Conservation (phyloP, 2,329 filamentous ascomycete species). For the Botryotinia narcissicola region DNA sequence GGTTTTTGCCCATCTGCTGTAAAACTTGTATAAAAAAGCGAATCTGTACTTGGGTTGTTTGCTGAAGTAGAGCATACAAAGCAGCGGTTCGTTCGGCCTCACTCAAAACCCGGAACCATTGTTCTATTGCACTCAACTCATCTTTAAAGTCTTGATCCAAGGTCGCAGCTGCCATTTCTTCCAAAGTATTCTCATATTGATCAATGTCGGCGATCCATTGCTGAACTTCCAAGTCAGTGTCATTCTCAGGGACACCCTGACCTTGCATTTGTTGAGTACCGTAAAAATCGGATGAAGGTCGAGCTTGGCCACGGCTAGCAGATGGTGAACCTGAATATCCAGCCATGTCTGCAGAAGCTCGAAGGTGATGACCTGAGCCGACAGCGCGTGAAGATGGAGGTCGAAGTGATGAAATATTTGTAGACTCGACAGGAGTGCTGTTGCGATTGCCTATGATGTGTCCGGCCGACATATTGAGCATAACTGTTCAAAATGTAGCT, state of each 20-base stretch:
- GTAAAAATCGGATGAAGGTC: slow-evolving; percentile 93
- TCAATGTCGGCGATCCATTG: slow-evolving; percentile 99
- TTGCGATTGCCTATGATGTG: slow-evolving; percentile 74
- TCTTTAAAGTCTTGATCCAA: slow-evolving; percentile 99
- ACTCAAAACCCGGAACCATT: slow-evolving; percentile 97
- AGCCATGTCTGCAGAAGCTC: slow-evolving; percentile 94
- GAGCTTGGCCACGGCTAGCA: slow-evolving; percentile 66
- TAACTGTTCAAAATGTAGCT: slow-evolving; percentile 12
- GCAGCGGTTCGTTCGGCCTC: slow-evolving; percentile 96
- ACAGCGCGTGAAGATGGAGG: slow-evolving; percentile 77
- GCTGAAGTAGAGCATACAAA: slow-evolving; percentile 90
- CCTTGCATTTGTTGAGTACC: slow-evolving; percentile 67
- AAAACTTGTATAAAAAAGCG: slow-evolving; percentile 98
- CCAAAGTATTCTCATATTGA: slow-evolving; percentile 96
- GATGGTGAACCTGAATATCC: slow-evolving; percentile 68
- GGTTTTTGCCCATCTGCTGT: slow-evolving; percentile 98
- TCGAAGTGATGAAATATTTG: slow-evolving; percentile 76
- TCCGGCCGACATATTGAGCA: slow-evolving; percentile 57
- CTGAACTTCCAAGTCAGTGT: slow-evolving; percentile 90
- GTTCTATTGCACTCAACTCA: slow-evolving; percentile 96
- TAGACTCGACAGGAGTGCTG: slow-evolving; percentile 85
- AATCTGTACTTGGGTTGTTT: slow-evolving; percentile 98
- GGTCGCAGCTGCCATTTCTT: slow-evolving; percentile 99
- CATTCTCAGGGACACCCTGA: slow-evolving; percentile 67
- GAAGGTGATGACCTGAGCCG: slow-evolving; percentile 78